These are phyloP conservation scores for Lecanicillium sp. DNA, from an alignment of 2,329 filamentous ascomycete genomes.

Conservation along the genomic window DNA sequence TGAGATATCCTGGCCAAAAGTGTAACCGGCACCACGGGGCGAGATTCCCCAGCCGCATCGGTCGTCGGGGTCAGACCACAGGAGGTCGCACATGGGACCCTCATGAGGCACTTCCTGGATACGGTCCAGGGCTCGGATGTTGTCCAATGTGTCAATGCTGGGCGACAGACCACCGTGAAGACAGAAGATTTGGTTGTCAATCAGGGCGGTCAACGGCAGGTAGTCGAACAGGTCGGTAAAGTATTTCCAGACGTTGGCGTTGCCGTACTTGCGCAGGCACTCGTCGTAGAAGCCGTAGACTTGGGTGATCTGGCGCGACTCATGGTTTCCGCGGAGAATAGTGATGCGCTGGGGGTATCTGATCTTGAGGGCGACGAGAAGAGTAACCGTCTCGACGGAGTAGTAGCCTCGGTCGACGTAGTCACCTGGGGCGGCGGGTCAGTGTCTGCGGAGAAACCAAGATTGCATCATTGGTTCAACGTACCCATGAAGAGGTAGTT, in stretches of 20 bases:
- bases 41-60: constrained; percentile 94
- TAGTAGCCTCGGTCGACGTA: constrained; percentile 98
- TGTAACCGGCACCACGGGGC: constrained; percentile 89
- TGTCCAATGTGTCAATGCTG: constrained; percentile 92
- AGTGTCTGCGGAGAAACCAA: background rate
- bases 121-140: constrained; percentile 89
- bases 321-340: constrained; percentile 95
- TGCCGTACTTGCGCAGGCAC: constrained; percentile 95
- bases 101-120: constrained; percentile 99
- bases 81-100: constrained; percentile 93
- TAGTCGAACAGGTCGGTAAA: constrained; percentile 99
- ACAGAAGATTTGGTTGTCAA: constrained; percentile 98
- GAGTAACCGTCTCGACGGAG: constrained; percentile 96
- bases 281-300: constrained; percentile 99
- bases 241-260: constrained; percentile 98
- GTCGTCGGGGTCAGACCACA: constrained; percentile 98
- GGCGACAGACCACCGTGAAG: constrained; percentile 94
- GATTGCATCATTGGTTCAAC: constrained; percentile 13
- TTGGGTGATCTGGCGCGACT: constrained; percentile 94
- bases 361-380: constrained; percentile 94
- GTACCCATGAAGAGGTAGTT: constrained; percentile 95
- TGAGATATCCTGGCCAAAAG: constrained; percentile 93
- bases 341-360: constrained; percentile 95
- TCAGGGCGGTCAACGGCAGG: constrained; percentile 91
- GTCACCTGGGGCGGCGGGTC: constrained; percentile 56